Base-by-base conservation (phyloP, 2,329 filamentous ascomycete species). In the Lachnellula subtilissima region DNA sequence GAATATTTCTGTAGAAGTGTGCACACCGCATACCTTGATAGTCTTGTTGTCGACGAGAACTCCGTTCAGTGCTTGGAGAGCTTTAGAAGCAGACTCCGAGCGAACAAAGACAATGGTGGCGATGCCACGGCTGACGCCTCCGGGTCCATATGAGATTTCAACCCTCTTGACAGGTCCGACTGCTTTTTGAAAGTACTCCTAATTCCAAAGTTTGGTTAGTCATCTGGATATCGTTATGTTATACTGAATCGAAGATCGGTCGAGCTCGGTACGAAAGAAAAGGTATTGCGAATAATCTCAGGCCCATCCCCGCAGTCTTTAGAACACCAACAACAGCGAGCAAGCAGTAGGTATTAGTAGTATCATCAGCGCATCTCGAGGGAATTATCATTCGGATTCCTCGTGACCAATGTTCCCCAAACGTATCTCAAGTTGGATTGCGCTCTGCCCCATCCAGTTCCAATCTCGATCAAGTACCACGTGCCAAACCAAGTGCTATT, bases 101-200 rank as follows among this genome's bases (percentile, higher is more conserved):
- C 90, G 89, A 72, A 75, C 76, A 78, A 99, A 99, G 62, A 86
- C 86, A 66, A 99, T 88, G 53, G 91, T 94, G 67, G 92, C 92
- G 70, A 93, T 90, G 64, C 94, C 94, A 71, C 91, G 89, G 81
- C 92, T 97, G 65, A 86, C 84, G 62, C 93, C 93, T 71, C 89
- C 91, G 62, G 93, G 90, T 68, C 93, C 94, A 76, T 99, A 99
- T 51, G 89, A 91, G 67, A 99, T 80, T 66, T 94, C 86, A 62
- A 95, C 90, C 74, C 83, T 88, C 82, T 95, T 97, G 75, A 97
- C 89, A 62, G 88, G 84, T 65, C 92, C 93, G 73, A 96, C 85
- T 67, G 89, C 88, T 71, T 90, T 87, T 70, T 81, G 77, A 74
- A 99, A 97, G 76, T 97, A 99, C 78, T 99, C 94, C 94, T 99